A percentile compares a stretch with the other conserved stretches of the same genome.
These are phyloP conservation scores for Lipomyces orientalis DNA, from an alignment of 805 yeast species.

Conservation along the genomic window DNA sequence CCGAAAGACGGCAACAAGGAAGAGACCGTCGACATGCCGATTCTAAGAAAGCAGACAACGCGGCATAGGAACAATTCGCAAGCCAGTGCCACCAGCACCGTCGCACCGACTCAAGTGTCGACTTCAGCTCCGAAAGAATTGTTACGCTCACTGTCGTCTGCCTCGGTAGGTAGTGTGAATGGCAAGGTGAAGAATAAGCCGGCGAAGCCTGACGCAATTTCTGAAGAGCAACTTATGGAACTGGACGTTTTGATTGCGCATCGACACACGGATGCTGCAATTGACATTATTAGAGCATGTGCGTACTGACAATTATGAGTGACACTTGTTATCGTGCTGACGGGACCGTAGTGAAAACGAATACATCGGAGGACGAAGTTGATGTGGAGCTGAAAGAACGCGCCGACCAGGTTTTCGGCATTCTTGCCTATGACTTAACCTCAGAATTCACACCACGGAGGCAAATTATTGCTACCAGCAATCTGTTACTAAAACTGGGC, in stretches of 20 bases:
- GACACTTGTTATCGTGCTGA: constrained; percentile 3
- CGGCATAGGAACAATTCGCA: constrained; percentile 6
- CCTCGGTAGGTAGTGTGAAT: constrained; percentile 8
- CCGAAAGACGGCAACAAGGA: constrained; percentile 5
- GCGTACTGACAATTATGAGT: constrained; percentile 24
- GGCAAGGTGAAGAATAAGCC: not conserved
- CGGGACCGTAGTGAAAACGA: constrained; percentile 14
- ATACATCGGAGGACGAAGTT: constrained; percentile 20
- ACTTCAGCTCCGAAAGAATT: constrained; percentile 6
- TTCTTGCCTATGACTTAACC: constrained; percentile 48
- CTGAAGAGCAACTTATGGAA: constrained; percentile 66
- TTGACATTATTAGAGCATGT: constrained; percentile 40
- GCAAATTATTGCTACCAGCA: constrained; percentile 42
- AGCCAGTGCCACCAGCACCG: not conserved
- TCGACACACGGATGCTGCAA: constrained; percentile 54
- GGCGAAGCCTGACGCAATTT: constrained; percentile 9
- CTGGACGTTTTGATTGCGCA: constrained; percentile 69
- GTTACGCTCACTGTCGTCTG: constrained; percentile 15
- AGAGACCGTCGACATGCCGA: constrained; percentile 16
- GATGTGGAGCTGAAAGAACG: constrained; percentile 41
- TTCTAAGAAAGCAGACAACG: constrained; percentile 22
- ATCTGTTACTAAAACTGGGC: constrained; percentile 50
- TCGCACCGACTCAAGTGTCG: constrained; percentile 1
- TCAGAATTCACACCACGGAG: constrained; percentile 43
- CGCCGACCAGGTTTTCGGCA: constrained; percentile 41